These are phyloP conservation scores for Psidium friedrichsthalianum DNA, from an alignment of 345 rosid species.

Conservation along the genomic window DNA sequence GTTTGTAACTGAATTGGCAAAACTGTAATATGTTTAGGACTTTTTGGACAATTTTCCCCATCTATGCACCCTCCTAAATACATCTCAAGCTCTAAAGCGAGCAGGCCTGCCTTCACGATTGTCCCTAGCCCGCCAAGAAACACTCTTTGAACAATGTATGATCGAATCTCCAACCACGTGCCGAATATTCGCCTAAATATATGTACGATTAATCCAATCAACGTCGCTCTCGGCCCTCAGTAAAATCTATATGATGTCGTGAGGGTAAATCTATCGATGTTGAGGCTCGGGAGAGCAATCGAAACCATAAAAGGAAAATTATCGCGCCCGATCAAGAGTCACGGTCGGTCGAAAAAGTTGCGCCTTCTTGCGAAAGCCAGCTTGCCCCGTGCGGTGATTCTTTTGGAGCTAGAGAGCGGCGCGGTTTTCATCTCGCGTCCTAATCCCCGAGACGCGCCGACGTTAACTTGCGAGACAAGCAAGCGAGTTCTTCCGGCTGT, in stretches of 20 bases:
- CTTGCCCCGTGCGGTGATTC: neutral
- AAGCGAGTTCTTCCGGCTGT: too few species aligned
- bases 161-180: neutral
- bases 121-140: neutral
- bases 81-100: neutral
- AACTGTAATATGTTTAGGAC: too few species aligned
- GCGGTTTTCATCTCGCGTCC: too few species aligned
- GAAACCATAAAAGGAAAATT: neutral
- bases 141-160: too few species aligned
- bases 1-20: too few species aligned
- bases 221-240: neutral
- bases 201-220: neutral
- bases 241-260: too few species aligned
- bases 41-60: too few species aligned
- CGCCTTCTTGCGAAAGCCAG: neutral
- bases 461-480: too few species aligned
- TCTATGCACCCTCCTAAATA: neutral
- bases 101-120: neutral
- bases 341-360: neutral
- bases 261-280: too few species aligned
- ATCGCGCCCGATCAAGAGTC: neutral
- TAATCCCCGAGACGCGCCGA: too few species aligned
- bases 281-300: neutral
- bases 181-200: neutral
- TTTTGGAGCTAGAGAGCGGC: neutral